phyloP scores from a whole-genome alignment of 352 stramenopile genomes.

The Pythium brassicae region DNA sequence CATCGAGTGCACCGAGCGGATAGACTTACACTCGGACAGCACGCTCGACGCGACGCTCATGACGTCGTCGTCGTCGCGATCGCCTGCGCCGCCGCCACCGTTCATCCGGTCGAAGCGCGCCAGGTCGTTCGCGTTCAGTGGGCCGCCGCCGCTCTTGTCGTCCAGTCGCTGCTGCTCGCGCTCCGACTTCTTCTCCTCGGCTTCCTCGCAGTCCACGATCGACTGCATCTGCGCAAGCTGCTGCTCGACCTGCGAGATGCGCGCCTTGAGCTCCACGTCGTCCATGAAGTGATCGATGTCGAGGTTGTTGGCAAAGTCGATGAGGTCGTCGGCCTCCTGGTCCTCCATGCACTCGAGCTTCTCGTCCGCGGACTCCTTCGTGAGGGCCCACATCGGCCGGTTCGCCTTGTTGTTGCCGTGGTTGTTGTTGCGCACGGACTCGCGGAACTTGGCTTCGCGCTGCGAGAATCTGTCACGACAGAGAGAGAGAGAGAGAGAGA shows the following conservation, averaged over 20 bases:
- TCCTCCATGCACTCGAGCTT: constrained; percentile 75
- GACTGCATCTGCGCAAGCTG: constrained; percentile 87
- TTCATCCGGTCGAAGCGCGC: constrained; percentile 27
- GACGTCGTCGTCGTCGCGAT: constrained; percentile 54
- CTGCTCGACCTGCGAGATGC: constrained; percentile 84
- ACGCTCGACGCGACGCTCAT: constrained; percentile 68
- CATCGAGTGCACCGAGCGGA: constrained; percentile 81
- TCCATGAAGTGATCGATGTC: constrained; percentile 95
- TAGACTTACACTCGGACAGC: constrained; percentile 85
- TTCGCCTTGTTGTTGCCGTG: constrained; percentile 16
- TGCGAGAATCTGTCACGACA: constrained; percentile 44
- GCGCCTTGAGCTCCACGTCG: constrained; percentile 85
- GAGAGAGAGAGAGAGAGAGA: neutral
- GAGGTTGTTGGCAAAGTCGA: constrained; percentile 92
- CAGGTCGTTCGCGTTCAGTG: constrained; percentile 53
- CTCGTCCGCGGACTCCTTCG: constrained; percentile 76
- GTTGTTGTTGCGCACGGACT: constrained; percentile 44
- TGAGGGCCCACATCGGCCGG: constrained; percentile 91
- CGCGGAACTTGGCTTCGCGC: constrained; percentile 73
- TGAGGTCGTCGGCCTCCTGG: constrained; percentile 86
- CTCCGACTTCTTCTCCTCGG: constrained; percentile 78
- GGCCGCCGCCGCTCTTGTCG: constrained; percentile 32
- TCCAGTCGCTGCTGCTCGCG: constrained; percentile 72
- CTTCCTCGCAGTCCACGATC: constrained; percentile 74
- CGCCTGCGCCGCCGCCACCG: constrained; percentile 5